A percentile compares a stretch with the other conserved stretches of the same genome.
phyloP scores from a whole-genome alignment of 768 basidiomycete species.

The Psilocybe subaeruginosa region DNA sequence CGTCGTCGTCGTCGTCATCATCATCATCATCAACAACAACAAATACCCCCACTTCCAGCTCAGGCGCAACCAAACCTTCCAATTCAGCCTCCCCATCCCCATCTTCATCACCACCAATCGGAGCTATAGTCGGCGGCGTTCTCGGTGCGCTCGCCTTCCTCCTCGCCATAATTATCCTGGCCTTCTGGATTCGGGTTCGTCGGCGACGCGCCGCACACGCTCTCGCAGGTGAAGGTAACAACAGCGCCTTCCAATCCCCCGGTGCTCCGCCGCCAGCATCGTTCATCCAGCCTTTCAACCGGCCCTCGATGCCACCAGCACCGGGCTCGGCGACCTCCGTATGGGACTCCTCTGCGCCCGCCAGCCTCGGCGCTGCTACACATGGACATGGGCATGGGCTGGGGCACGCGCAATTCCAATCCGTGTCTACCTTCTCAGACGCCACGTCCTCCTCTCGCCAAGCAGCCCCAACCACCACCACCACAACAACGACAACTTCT shows the following conservation, averaged over 20 bases:
- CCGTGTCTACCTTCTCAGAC: constrained; percentile 5
- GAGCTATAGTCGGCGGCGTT: constrained; percentile 43
- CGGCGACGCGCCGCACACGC: constrained; percentile 1
- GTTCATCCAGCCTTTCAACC: background rate
- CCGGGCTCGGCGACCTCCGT: too few relatives aligned
- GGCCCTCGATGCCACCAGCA: too few relatives aligned
- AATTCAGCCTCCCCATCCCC: background rate
- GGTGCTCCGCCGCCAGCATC: background rate
- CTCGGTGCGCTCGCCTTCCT: constrained; percentile 40
- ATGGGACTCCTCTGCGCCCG: background rate
- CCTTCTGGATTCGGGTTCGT: constrained; percentile 16
- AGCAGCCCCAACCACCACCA: background rate
- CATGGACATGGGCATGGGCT: background rate
- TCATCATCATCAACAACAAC: background rate
- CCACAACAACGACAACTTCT: too few relatives aligned
- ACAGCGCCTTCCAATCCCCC: background rate
- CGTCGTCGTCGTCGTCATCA: background rate
- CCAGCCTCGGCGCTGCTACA: background rate
- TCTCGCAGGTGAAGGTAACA: background rate
- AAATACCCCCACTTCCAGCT: background rate
- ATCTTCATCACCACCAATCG: constrained; percentile 19
- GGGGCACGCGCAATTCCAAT: background rate
- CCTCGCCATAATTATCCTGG: constrained; percentile 22
- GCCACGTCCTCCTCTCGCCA: background rate
- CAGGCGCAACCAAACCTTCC: background rate